These are phyloP conservation scores for Cladosporium phlei DNA, from an alignment of 2,329 filamentous ascomycete genomes.

Conservation along the genomic window DNA sequence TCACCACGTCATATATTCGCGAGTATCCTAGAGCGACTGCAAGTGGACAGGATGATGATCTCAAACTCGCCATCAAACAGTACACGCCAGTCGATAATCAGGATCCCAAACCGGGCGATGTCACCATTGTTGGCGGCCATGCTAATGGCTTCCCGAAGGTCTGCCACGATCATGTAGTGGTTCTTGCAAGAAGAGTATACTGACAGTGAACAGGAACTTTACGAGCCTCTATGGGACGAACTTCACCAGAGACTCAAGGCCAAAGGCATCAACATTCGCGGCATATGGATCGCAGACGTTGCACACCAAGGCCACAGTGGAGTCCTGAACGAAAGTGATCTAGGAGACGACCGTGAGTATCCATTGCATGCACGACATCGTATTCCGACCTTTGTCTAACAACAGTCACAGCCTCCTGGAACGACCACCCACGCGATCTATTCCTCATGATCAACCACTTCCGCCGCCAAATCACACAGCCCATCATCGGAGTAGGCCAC, in stretches of 20 bases:
- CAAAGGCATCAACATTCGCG: constrained; percentile 64
- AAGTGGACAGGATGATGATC: constrained; percentile 66
- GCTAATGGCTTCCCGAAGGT: constrained; percentile 93
- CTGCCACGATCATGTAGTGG: constrained; percentile 17
- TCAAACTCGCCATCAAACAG: constrained; percentile 77
- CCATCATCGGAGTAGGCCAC: constrained; percentile 79
- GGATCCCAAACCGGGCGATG: constrained; percentile 63
- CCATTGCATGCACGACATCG: background rate
- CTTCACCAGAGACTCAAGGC: constrained; percentile 56
- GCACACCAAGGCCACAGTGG: constrained; percentile 78
- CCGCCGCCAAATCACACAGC: constrained; percentile 71
- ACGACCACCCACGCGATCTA: constrained; percentile 79
- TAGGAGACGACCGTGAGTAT: constrained; percentile 77
- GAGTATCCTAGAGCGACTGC: constrained; percentile 73
- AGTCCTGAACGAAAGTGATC: constrained; percentile 65
- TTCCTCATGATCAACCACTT: constrained; percentile 81
- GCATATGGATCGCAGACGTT: constrained; percentile 89
- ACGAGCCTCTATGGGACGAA: constrained; percentile 88
- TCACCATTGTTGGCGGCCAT: constrained; percentile 82
- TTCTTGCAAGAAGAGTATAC: no score
- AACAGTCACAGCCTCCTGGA: constrained; percentile 64
- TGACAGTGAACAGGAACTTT: constrained; percentile 62
- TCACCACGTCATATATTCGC: constrained; percentile 72
- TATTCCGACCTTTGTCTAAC: no score
- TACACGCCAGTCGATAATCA: constrained; percentile 73